phyloP scores from a whole-genome alignment of 192 early-diverging fungal genomes.

The Entomortierella chlamydospora region DNA sequence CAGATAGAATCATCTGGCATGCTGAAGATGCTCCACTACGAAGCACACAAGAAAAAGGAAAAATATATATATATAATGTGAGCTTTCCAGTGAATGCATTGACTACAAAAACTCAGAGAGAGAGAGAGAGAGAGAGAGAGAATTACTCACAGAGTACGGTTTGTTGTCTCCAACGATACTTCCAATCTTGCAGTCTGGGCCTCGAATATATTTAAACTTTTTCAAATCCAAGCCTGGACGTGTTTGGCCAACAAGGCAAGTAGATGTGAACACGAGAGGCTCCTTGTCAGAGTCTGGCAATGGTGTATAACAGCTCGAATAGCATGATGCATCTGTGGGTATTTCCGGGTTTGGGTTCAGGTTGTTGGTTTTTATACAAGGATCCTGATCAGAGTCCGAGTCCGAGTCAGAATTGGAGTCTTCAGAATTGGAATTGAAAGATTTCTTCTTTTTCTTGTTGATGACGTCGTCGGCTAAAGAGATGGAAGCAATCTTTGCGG shows the following conservation, averaged over 20 bases:
- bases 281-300: constrained; percentile 23
- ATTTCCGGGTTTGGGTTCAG: too few species aligned
- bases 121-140: too few species aligned
- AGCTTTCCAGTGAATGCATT: too few species aligned
- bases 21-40: constrained; percentile 38
- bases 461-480: neutral
- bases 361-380: too few species aligned
- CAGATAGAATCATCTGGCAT: constrained; percentile 42
- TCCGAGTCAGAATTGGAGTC: neutral
- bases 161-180: constrained; percentile 35
- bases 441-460: too few species aligned
- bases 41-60: neutral
- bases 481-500: neutral
- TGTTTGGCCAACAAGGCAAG: constrained; percentile 34
- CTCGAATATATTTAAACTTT: constrained; percentile 15
- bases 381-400: neutral
- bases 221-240: constrained; percentile 6
- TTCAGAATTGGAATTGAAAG: too few species aligned
- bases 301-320: neutral
- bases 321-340: neutral
- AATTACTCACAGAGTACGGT: constrained; percentile 26
- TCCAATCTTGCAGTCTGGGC: constrained; percentile 30
- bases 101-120: neutral
- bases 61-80: too few species aligned
- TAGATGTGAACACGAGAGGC: constrained; percentile 18